Evolutionary conservation across 2,329 filamentous ascomycete species (phyloP), one percentile per base, ranked within the genome.

Genomic region (Dryadomyces sulphureus): DNA sequence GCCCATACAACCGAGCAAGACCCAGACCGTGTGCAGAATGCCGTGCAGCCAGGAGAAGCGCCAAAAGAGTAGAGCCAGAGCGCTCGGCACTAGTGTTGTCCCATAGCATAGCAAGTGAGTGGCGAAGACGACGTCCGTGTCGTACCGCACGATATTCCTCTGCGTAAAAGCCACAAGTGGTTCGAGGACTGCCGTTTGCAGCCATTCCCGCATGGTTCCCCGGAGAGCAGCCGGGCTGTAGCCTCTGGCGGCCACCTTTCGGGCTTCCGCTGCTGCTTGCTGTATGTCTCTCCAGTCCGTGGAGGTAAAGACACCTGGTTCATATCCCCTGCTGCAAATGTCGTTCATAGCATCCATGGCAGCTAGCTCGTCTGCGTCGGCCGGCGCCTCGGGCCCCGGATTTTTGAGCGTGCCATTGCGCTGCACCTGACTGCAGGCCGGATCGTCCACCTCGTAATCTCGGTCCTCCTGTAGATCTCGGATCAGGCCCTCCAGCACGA

Each of bases 61-160:
- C 54, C 70, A 67, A 60, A 76, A 84, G 12, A 90, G 67, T 46
- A 70, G 69, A 7, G 20, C 5, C 8, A 78, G 49, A 0, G 81
- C 82, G 52, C 80, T 85, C 1, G 83, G 81, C 0, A 89, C 61
- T 1, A 79, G 79, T 1, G 82, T 85, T 46, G 65, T 66, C 49
- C 81, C 70, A 64, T 89, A 89, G 22, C 87, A 63, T 32, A 88
- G 58, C 20, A 90, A 68, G 59, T 90, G 84, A 0, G 81, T 86
- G 47, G 89, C 60, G 70, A 90, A 85, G 41, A 88, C 74, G 17
- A 89, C 81, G 58, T 90, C 84, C 1, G 81, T 82, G 46, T 76
- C 70, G 48, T 75, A 65, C 14, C 82, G 78, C 9, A 83, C 79
- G 20, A 80, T 60, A 25, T 52, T 32, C 2, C 57, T 60, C 38